Conservation (phyloP, 208 protist species). For the Phytomonas sp. region DNA sequence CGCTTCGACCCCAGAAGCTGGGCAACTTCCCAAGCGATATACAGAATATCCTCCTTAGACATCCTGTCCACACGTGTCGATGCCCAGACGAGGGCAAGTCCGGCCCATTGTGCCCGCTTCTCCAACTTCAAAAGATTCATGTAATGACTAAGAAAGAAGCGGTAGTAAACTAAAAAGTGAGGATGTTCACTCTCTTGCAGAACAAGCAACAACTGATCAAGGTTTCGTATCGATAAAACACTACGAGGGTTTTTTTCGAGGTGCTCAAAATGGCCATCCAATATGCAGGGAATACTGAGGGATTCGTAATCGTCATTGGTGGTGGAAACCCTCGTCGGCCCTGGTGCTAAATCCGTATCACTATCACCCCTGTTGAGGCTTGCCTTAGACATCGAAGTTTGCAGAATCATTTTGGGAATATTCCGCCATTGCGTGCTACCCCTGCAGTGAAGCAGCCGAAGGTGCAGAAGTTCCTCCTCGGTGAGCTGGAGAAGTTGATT, state of each 20-base stretch:
- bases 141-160: conserved; percentile 22
- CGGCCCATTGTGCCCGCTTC: conserved; percentile 32
- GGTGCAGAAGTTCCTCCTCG: conserved; percentile 46
- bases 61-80: conserved; percentile 14
- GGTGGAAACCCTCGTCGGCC: not conserved
- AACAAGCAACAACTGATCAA: conserved; percentile 43
- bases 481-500: conserved; percentile 40
- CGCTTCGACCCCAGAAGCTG: conserved; percentile 21
- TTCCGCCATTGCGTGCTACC: conserved; percentile 32
- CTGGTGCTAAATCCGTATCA: not conserved
- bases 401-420: conserved; percentile 9
- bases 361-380: not conserved
- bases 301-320: not conserved
- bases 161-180: conserved; percentile 61
- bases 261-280: not conserved
- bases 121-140: conserved; percentile 14
- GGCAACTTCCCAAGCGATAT: conserved; percentile 29
- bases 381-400: not conserved
- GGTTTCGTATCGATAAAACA: conserved; percentile 47
- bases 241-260: not conserved
- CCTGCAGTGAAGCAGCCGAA: conserved; percentile 60
- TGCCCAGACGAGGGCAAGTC: conserved; percentile 32
- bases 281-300: not conserved
- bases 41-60: conserved; percentile 21
- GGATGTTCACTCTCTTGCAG: conserved; percentile 66